Base-by-base conservation (phyloP, 176 grass and related monocot genomes). In the Juncus effusus region DNA sequence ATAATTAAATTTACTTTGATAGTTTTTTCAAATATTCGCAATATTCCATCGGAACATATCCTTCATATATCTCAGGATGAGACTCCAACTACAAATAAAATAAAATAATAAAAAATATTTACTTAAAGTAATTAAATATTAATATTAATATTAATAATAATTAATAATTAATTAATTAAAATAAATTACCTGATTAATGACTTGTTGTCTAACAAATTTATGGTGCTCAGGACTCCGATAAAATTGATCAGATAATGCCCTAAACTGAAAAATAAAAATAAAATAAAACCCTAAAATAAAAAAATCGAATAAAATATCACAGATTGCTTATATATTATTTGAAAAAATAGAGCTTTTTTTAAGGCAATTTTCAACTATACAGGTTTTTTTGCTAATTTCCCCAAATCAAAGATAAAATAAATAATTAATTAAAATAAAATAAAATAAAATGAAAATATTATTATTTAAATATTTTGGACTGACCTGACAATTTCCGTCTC, bases 401-500 rank as follows among this genome's bases (percentile, higher is more conserved):
- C 82, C 75, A 38, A 90, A 90, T 81, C 82, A 65, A 53, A 78
- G 55, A 41, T 42, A 42, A 62, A 11, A 74, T 2, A 59, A 49
- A 44, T 76, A 66, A 65, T 39, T 44, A 55, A 61, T 61, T 19
- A 49, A 61, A 51, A 54, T 54, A 54, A 75, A 36, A 53, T 52
- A 40, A 64, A 38, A 61, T 54, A 39, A 63, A 4, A 40, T 6
- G 10, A 60, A 59, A n/a, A 40, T 67, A 39, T 28, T 38, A 38
- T 11, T 59, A 45, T 51, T 56, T 61, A 42, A 45, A 42, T 58
- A 59, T 35, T 67, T 41, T 61, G 54, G 19, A 81, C 78, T 78
- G 70, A 89, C 81, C 78, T 85, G 86, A 77, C 86, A 89, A 36
- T 89, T 89, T 44, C 86, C 86, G 72, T 89, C 86, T 42, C 86